Percentiles rank a stretch among this genome's conserved stretches.
phyloP scores from a whole-genome alignment of 164 flowering plant species.

The Aristolochia californica region DNA sequence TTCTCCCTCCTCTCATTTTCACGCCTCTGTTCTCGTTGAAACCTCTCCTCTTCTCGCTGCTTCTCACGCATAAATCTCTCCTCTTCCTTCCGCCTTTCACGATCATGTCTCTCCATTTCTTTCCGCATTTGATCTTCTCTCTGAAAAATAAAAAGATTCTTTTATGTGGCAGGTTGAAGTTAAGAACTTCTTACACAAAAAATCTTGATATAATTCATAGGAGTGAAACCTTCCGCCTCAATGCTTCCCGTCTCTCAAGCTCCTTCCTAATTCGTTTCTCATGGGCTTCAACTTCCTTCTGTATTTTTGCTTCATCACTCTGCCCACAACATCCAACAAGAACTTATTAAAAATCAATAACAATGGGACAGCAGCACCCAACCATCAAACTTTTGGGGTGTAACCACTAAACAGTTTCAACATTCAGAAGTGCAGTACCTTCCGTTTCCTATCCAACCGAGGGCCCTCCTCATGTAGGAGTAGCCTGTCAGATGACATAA shows the following conservation, averaged over 20 bases:
- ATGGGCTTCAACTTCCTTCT: slow-evolving; percentile 82
- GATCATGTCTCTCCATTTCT: slow-evolving; percentile 89
- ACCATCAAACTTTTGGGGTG: too few species aligned
- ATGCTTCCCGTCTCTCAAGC: slow-evolving; percentile 77
- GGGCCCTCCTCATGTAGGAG: slow-evolving; percentile 40
- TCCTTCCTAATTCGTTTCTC: slow-evolving; percentile 83
- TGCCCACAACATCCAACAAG: slow-evolving; percentile 15
- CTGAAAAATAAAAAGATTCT: slow-evolving; percentile 18
- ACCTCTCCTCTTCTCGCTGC: slow-evolving; percentile 82
- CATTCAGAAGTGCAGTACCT: slow-evolving; percentile 30
- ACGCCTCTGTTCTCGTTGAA: slow-evolving; percentile 74
- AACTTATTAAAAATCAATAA: background rate
- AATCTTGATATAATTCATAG: background rate
- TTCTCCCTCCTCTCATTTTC: slow-evolving; percentile 80
- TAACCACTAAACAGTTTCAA: too few species aligned
- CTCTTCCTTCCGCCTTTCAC: slow-evolving; percentile 88
- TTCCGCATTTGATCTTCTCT: slow-evolving; percentile 84
- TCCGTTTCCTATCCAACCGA: slow-evolving; percentile 66
- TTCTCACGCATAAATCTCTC: slow-evolving; percentile 82
- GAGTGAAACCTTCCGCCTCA: slow-evolving; percentile 62
- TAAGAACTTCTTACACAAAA: background rate
- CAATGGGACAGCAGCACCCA: too few species aligned
- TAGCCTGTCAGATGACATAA: slow-evolving; percentile 37
- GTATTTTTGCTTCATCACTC: slow-evolving; percentile 79
- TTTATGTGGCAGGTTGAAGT: slow-evolving; percentile 5